Evolutionary conservation across 306 rosid genomes (phyloP).

Genomic region (Trichosanthes truncata): DNA sequence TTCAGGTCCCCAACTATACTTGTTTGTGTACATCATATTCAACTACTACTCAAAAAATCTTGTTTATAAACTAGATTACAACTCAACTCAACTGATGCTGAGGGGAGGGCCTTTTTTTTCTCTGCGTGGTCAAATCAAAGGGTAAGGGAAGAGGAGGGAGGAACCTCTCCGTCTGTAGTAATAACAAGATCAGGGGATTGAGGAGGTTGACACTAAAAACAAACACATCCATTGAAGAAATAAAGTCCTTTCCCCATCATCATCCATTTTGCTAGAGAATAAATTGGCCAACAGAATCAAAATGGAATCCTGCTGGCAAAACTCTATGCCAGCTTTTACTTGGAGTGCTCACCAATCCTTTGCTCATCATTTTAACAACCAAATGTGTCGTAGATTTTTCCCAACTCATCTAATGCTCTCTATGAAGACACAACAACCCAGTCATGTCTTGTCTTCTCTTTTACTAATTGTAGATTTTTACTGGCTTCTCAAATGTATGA

Average conservation of each 20-base stretch:
- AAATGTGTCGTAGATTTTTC: conserved; percentile 19
- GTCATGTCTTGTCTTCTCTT: conserved; percentile 3
- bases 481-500: conserved; percentile 82
- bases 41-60: not conserved
- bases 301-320: conserved; percentile 36
- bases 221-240: conserved; percentile 22
- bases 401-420: conserved; percentile 28
- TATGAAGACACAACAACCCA: conserved; percentile 10
- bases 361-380: conserved; percentile 30
- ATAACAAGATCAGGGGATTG: conserved; percentile 3
- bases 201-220: conserved; percentile 11
- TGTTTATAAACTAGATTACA: conserved; percentile 9
- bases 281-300: conserved; percentile 42
- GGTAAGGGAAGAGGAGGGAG: not conserved
- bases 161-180: not conserved
- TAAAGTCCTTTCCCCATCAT: conserved; percentile 26
- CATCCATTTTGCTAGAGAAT: conserved; percentile 35
- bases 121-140: not conserved
- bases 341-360: conserved; percentile 24
- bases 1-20: conserved; percentile 14
- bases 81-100: conserved; percentile 16
- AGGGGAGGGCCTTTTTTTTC: conserved; percentile 9
- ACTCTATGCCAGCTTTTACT: conserved; percentile 31
- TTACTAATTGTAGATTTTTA: conserved; percentile 76
- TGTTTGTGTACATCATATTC: conserved; percentile 11